Percentiles rank a stretch among this genome's conserved stretches.
Evolutionary conservation across 805 yeast genomes (phyloP).

Genomic region (Cyberlindnera bimundalis): DNA sequence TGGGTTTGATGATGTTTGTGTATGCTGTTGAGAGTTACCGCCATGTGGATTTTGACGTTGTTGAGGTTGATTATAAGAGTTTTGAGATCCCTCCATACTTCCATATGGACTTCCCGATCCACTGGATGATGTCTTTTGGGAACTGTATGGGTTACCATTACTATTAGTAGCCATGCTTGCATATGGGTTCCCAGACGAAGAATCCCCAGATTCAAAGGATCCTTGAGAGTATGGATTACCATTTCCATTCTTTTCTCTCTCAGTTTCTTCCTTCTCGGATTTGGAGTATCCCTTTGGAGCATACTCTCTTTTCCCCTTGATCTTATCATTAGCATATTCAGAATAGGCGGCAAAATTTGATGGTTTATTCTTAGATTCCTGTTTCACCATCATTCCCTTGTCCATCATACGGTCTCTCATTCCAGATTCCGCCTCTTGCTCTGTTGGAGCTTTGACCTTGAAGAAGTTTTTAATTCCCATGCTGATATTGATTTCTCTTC

Average conservation of each 20-base stretch:
- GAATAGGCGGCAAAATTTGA: slow-evolving; percentile 46
- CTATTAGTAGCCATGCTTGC: slow-evolving; percentile 6
- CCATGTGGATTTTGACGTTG: slow-evolving; percentile 1
- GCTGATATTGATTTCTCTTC: not conserved
- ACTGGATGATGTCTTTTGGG: not conserved
- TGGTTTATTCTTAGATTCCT: slow-evolving; percentile 31
- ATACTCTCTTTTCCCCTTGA: slow-evolving; percentile 30
- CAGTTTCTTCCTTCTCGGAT: slow-evolving; percentile 22
- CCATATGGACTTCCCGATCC: slow-evolving; percentile 7
- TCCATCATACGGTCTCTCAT: slow-evolving; percentile 40
- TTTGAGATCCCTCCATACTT: not conserved
- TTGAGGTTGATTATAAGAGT: slow-evolving; percentile 3
- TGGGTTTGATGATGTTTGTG: slow-evolving; percentile 3
- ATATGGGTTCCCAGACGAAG: slow-evolving; percentile 16
- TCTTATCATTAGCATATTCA: slow-evolving; percentile 41
- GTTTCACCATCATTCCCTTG: slow-evolving; percentile 41
- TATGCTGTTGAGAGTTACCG: not conserved
- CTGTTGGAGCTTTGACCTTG: slow-evolving; percentile 41
- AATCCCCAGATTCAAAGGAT: not conserved
- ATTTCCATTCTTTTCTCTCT: slow-evolving; percentile 3
- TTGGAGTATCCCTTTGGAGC: slow-evolving; percentile 40
- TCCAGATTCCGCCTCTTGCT: slow-evolving; percentile 40
- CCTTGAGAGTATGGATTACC: slow-evolving; percentile 6
- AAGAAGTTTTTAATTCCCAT: slow-evolving; percentile 51
- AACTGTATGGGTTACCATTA: slow-evolving; percentile 10